Base-by-base conservation (phyloP, 371 early-diverging fungal genomes). In the Mortierella sp. region DNA sequence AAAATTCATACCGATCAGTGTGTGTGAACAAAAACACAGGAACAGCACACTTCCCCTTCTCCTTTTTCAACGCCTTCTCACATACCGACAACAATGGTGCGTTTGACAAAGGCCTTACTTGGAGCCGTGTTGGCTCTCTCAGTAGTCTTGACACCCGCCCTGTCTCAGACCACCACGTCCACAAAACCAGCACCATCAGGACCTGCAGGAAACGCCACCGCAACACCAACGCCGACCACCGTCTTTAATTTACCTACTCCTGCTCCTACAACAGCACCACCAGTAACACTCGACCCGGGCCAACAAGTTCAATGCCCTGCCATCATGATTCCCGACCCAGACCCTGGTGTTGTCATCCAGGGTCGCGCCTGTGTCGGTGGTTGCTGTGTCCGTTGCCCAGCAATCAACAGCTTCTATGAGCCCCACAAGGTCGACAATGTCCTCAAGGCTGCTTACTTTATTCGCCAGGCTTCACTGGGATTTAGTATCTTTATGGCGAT, bases 401-500 rank as follows among this genome's bases (percentile, higher is more conserved):
- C 77, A 0, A 68, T 85, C 71, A 77, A 85, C 46, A 76, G 71
- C 68, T 82, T 85, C 63, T 85, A 85, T 43, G 75, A 78, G 38
- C 86, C 86, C 51, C 49, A 82, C 58, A 63, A 70, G 70, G 70
- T 85, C 24, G 55, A 82, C 3, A 63, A 77, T 35, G 77, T 85
- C 18, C 70, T 85, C 38, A 54, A 65, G 18, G 77, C 75, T 0
- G 76, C 86, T 12, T 85, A 85, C 29, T 63, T 83, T 60, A 82
- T 80, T 16, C 83, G 88, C 35, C 81, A 84, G 27, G 73, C 88
- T 35, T 87, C 91, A 12, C 65, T 88, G 43, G 77, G 78, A 16
- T 80, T 87, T 35, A 38, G 81, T 8, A 60, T 87, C 55, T 90
- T 84, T 71, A 87, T 90, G 79, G 83, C 87, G 0, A 38, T 90